Evolutionary conservation across 1,284 basidiomycete genomes (phyloP), one percentile per base, ranked within the genome.

Genomic region (Rhodotorula glutinis): DNA sequence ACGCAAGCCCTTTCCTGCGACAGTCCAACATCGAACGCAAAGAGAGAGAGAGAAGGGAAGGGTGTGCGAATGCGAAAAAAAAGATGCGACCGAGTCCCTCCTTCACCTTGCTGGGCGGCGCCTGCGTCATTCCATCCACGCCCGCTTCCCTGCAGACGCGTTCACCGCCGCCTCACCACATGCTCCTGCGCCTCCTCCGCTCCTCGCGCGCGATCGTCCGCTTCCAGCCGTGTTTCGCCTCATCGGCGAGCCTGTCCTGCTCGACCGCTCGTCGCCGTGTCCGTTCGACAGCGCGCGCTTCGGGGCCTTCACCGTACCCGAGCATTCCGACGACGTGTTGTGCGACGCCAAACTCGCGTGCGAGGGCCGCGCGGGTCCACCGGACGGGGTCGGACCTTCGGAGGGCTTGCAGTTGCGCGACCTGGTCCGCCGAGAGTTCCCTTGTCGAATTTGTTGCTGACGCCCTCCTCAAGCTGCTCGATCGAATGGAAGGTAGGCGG

Each of bases 131-230:
- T n/a, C n/a, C n/a, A n/a, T n/a, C n/a, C n/a, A n/a, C n/a, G n/a
- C n/a, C n/a, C n/a, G n/a, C n/a, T n/a, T n/a, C n/a, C n/a, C n/a
- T n/a, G n/a, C n/a, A n/a, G n/a, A n/a, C n/a, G n/a, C n/a, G n/a
- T n/a, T n/a, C n/a, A n/a, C 19, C 25, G 0, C 49, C 19, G 21
- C 17, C 10, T 57, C 56, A 72, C 70, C 70, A 72, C 60, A 69
- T 46, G 2, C 25, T 21, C 43, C 65, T 65, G 54, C 70, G 56
- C 30, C 65, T 53, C 60, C 58, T 65, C 33, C 70, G 53, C 55
- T 72, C 70, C 57, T 72, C 67, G 40, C 65, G 58, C 40, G 67
- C 67, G 25, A 70, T 70, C 13, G 38, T 38, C 60, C 69, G 69
- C 63, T 67, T 69, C 70, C 70, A 72, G 17, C 70, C 70, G 60